Evolutionary conservation across 495 filamentous ascomycete species (phyloP).

Genomic region (Aspergillus homomorphus): DNA sequence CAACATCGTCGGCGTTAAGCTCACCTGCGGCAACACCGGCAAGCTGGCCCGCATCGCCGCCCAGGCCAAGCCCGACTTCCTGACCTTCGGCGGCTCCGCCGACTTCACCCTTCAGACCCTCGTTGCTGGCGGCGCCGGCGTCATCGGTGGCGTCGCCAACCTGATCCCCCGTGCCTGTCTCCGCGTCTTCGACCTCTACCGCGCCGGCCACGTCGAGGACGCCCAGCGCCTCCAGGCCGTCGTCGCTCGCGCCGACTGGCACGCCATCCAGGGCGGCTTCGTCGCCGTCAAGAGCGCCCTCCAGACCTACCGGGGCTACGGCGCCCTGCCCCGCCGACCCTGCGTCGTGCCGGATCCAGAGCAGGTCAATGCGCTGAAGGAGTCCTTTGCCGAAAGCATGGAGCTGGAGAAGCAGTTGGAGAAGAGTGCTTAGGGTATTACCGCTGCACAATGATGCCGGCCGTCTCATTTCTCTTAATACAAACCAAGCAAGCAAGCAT

Average conservation of each 20-base stretch:
- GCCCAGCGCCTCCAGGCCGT: constrained; percentile 76
- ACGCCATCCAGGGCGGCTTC: constrained; percentile 79
- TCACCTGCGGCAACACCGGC: constrained; percentile 92
- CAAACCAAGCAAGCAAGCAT: no score
- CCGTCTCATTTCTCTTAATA: no score
- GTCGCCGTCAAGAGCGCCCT: constrained; percentile 81
- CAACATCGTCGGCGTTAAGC: constrained; percentile 87
- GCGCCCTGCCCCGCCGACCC: constrained; percentile 71
- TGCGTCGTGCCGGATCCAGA: constrained; percentile 64
- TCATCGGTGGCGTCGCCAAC: constrained; percentile 84
- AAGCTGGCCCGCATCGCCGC: constrained; percentile 80
- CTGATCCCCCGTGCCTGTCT: constrained; percentile 76
- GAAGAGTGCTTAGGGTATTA: constrained; percentile 13
- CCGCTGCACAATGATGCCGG: no score
- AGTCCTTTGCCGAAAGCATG: constrained; percentile 72
- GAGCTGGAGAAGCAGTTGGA: constrained; percentile 60
- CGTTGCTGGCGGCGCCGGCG: constrained; percentile 77
- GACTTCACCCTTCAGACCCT: constrained; percentile 88
- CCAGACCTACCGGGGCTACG: constrained; percentile 72
- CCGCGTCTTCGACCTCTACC: constrained; percentile 68
- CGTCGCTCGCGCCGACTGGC: constrained; percentile 83
- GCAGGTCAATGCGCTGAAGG: constrained; percentile 59
- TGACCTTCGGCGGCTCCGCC: constrained; percentile 82
- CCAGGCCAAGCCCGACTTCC: constrained; percentile 60
- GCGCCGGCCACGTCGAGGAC: constrained; percentile 62